Evolutionary conservation across 345 rosid species (phyloP).

Genomic region (Eucalyptus tenuipes): DNA sequence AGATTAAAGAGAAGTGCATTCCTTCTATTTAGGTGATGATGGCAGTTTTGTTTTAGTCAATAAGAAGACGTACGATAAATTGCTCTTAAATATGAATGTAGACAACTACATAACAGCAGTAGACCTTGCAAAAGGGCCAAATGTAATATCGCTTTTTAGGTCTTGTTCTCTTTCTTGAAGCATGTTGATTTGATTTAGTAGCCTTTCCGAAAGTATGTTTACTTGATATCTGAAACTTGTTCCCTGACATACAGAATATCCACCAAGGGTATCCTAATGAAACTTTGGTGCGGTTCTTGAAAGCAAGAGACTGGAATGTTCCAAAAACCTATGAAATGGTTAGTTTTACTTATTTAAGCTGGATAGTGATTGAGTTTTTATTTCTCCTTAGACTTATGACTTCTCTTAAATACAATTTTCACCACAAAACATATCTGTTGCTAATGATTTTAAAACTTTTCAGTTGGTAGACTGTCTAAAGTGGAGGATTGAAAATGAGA

Average conservation of each 20-base stretch:
- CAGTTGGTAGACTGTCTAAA: constrained; percentile 72
- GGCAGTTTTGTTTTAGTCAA: not conserved
- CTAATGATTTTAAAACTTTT: constrained; percentile 8
- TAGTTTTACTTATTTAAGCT: not conserved
- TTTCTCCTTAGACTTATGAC: not conserved
- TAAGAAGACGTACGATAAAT: not conserved
- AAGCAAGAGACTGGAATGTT: constrained; percentile 91
- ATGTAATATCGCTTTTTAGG: not conserved
- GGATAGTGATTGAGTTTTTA: not conserved
- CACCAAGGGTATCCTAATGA: constrained; percentile 81
- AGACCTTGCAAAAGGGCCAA: not conserved
- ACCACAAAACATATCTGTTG: not conserved
- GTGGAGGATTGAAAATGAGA: constrained; percentile 84
- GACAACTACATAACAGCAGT: not conserved
- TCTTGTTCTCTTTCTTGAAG: not conserved
- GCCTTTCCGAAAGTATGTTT: not conserved
- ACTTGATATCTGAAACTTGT: not conserved
- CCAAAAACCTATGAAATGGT: constrained; percentile 89
- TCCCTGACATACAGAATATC: constrained; percentile 43
- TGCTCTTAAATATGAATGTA: not conserved
- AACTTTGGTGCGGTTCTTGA: constrained; percentile 67
- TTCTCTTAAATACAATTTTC: not conserved
- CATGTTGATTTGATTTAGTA: not conserved
- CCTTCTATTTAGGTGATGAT: not conserved
- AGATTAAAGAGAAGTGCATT: not conserved